phyloP scores from a whole-genome alignment of 2,329 filamentous ascomycete species.

The Alternaria dauci region DNA sequence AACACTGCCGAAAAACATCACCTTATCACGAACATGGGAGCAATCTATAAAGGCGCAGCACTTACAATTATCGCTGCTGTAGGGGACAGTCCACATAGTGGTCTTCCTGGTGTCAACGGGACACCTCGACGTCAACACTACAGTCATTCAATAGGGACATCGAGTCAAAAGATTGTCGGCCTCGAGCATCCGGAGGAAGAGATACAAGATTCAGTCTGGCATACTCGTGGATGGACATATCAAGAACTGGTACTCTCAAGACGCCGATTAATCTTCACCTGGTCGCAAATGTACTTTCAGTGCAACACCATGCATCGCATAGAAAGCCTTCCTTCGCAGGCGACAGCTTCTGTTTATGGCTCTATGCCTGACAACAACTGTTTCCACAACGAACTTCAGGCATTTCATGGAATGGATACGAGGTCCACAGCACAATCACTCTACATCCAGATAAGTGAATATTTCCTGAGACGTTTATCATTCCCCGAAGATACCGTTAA shows the following conservation, averaged over 20 bases:
- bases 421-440: not conserved
- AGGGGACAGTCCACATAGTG: not conserved
- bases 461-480: not conserved
- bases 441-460: not conserved
- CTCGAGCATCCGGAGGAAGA: rapidly evolving
- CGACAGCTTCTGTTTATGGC: too few relatives aligned
- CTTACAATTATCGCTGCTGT: not conserved
- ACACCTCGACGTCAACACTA: not conserved
- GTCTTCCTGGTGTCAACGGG: not conserved
- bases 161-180: not conserved
- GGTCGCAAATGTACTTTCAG: not conserved
- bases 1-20: not conserved
- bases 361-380: too few relatives aligned
- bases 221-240: not conserved
- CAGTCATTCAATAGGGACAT: not conserved
- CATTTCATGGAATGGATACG: not conserved
- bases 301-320: not conserved
- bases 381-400: too few relatives aligned
- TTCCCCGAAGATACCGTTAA: not conserved
- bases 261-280: not conserved
- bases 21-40: not conserved
- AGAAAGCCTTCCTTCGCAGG: not conserved
- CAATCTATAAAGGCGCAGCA: not conserved
- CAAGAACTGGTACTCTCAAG: not conserved
- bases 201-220: not conserved